Evolutionary conservation across 2,329 filamentous ascomycete species (phyloP).

Genomic region (Gliomastix tumulicola): DNA sequence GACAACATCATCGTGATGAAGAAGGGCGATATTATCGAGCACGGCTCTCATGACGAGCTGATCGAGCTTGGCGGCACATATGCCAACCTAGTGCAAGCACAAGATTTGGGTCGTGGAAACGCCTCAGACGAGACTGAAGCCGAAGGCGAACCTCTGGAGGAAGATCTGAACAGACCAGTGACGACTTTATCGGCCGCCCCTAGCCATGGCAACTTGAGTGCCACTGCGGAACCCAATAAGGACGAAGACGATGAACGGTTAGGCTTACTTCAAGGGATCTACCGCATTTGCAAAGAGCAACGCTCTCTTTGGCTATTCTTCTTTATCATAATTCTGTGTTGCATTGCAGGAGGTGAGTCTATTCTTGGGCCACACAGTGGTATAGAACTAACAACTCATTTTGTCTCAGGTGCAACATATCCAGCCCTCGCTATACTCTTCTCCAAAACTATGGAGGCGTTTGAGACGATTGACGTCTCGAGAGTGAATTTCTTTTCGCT

Average conservation of each 20-base stretch:
- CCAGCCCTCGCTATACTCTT: constrained; percentile 32
- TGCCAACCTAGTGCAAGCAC: constrained; percentile 78
- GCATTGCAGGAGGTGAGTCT: constrained; percentile 17
- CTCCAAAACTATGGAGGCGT: constrained; percentile 28
- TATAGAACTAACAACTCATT: too few species aligned
- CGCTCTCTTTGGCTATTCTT: constrained; percentile 14
- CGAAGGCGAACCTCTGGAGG: too few species aligned
- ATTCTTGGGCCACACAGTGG: too few species aligned
- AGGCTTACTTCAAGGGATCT: constrained; percentile 18
- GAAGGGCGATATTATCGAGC: constrained; percentile 51
- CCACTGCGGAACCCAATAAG: constrained; percentile 4
- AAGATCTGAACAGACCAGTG: too few species aligned
- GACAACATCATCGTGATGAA: constrained; percentile 61
- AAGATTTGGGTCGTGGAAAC: too few species aligned
- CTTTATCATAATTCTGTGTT: constrained; percentile 12
- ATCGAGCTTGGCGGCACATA: constrained; percentile 65
- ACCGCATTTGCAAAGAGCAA: constrained; percentile 21
- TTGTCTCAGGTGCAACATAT: constrained; percentile 25
- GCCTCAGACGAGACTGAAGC: too few species aligned
- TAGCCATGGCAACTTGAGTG: too few species aligned
- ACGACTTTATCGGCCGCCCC: too few species aligned
- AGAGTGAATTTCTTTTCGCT: constrained; percentile 43
- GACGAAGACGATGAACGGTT: constrained; percentile 11
- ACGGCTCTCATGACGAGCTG: constrained; percentile 64
- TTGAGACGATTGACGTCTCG: constrained; percentile 19